Evolutionary conservation across 805 yeast species (phyloP).

Genomic region (Myxozyma monticola): DNA sequence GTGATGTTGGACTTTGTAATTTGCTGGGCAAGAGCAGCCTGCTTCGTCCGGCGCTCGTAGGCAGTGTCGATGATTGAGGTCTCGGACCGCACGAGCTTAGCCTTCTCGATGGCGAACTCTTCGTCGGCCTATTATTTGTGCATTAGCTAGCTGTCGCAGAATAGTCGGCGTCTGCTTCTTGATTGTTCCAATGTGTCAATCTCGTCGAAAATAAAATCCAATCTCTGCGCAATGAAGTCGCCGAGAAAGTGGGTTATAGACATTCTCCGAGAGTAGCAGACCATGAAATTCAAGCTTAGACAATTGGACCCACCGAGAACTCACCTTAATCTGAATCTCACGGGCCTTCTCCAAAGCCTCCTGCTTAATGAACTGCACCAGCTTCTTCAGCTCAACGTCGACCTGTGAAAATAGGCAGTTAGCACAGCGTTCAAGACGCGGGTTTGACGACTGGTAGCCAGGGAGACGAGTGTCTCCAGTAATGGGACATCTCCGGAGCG

Average conservation of each 20-base stretch:
- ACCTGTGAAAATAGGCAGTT: conserved; percentile 45
- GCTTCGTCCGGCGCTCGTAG: conserved; percentile 81
- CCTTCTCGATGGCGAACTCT: conserved; percentile 97
- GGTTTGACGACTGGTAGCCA: no score
- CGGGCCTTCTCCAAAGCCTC: conserved; percentile 99
- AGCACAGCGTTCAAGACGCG: no score
- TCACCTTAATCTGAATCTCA: conserved; percentile 79
- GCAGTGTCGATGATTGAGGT: conserved; percentile 80
- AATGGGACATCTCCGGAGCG: no score
- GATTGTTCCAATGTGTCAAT: background rate
- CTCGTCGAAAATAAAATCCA: no score
- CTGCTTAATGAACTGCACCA: conserved; percentile 98
- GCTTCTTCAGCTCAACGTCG: conserved; percentile 90
- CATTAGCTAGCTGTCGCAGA: no score
- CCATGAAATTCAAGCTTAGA: no score
- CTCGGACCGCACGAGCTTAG: conserved; percentile 89
- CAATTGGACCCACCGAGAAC: no score
- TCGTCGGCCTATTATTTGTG: conserved; percentile 71
- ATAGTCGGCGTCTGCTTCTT: background rate
- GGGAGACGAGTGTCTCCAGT: no score
- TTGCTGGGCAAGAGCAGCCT: conserved; percentile 90
- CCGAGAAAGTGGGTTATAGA: no score
- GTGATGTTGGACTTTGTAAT: conserved; percentile 93
- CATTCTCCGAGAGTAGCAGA: no score
- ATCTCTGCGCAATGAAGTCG: no score